Base-by-base conservation (phyloP, 1,284 basidiomycete genomes). In the Rugosomyces carneus region DNA sequence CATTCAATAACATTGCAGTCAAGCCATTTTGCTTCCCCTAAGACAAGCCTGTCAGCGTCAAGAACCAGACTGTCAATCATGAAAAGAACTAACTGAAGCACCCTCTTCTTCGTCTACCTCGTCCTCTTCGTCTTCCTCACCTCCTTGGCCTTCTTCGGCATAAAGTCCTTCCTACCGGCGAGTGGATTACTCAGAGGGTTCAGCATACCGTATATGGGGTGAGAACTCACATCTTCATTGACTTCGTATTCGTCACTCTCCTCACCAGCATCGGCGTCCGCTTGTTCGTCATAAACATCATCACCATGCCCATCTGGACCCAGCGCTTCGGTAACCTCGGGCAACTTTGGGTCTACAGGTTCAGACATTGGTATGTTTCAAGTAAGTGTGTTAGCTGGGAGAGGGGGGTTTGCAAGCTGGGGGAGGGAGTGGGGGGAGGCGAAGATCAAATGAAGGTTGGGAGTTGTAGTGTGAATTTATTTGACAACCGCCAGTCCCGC, bases 1-100 rank as follows among this genome's bases (percentile, higher is more conserved):
- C 55, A 46, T 53, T 60, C 20, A 70, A 48, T 37, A 70, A 55
- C 37, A 67, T 54, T 20, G 64, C 62, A 10, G 68, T 70, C 47
- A 67, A 56, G 31, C 56, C 57, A n/a, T 45, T 37, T 39, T 56
- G 42, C 21, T 51, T 53, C 55, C 58, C 46, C 21, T 51, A 37
- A 26, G 29, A 45, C 19, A 23, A 7, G 4, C 21, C 21, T 27
- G 19, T 52, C 18, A 44, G 45, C 26, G 35, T 18, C 20, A 20
- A 40, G 24, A 21, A n/a, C 20, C n/a, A 36, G n/a, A 5, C 36
- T 37, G 31, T 16, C 6, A 26, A 29, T 31, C 19, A 48, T 29
- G n/a, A 47, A 47, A 37, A 37, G 34, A 9, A 44, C 46, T 40
- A 52, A 55, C 31, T 31, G 53, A 59, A 58, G 53, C 42, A 50